Evolutionary conservation across 1,284 basidiomycete species (phyloP).

Genomic region (Ustilago loliicola): DNA sequence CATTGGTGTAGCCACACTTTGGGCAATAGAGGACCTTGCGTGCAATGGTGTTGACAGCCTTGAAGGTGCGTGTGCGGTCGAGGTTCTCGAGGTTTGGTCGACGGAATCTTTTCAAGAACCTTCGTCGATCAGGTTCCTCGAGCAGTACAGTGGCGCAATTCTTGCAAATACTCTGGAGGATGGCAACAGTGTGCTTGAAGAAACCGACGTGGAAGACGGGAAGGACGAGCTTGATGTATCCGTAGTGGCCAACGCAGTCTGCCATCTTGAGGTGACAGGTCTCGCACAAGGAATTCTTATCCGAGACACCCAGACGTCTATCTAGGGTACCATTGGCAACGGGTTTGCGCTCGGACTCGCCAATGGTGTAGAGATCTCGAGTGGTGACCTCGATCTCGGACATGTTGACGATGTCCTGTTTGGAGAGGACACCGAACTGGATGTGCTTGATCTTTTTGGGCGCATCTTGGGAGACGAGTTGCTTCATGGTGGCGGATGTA

Average conservation of each 20-base stretch:
- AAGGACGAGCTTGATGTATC: slow-evolving; percentile 79
- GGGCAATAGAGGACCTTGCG: slow-evolving; percentile 93
- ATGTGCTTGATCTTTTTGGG: slow-evolving; percentile 71
- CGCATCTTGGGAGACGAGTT: slow-evolving; percentile 68
- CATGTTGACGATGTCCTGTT: slow-evolving; percentile 70
- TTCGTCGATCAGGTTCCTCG: slow-evolving; percentile 85
- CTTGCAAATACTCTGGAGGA: slow-evolving; percentile 83
- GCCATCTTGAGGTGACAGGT: slow-evolving; percentile 93
- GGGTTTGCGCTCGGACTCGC: slow-evolving; percentile 61
- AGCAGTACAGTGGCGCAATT: slow-evolving; percentile 95
- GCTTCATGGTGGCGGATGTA: slow-evolving; percentile 60
- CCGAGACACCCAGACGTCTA: slow-evolving; percentile 81
- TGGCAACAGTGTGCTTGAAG: slow-evolving; percentile 93
- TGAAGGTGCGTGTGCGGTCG: slow-evolving; percentile 85
- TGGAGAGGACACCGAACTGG: slow-evolving; percentile 70
- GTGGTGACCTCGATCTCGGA: slow-evolving; percentile 69
- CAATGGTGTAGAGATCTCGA: slow-evolving; percentile 65
- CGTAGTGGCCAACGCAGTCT: slow-evolving; percentile 97
- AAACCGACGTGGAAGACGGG: slow-evolving; percentile 98
- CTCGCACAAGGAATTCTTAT: slow-evolving; percentile 91
- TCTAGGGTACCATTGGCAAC: slow-evolving; percentile 67
- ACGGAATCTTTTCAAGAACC: slow-evolving; percentile 89
- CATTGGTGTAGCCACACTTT: slow-evolving; percentile 92
- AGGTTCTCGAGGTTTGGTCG: slow-evolving; percentile 92
- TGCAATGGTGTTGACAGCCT: slow-evolving; percentile 88